Conservation (phyloP, 2,329 filamentous ascomycete genomes). For the Colletotrichum cuscutae region DNA sequence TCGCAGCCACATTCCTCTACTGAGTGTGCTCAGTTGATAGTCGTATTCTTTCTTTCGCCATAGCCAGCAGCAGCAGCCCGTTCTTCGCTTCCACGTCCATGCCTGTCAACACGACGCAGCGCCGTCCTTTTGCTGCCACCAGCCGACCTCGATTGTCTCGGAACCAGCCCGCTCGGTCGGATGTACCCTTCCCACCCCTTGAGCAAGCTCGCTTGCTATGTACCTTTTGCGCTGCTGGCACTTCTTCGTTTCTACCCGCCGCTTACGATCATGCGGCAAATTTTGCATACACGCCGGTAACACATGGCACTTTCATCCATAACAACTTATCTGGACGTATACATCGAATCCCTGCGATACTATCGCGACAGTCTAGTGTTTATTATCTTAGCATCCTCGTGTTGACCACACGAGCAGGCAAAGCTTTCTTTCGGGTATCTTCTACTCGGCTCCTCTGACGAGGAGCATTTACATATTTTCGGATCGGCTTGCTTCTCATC, state of each 20-base stretch:
- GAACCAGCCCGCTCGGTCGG: slow-evolving; percentile 36
- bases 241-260: slow-evolving; percentile 30
- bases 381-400: slow-evolving; percentile 34
- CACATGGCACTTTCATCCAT: slow-evolving; percentile 24
- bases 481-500: slow-evolving; percentile 33
- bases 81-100: slow-evolving; percentile 32
- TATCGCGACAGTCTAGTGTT: slow-evolving; percentile 33
- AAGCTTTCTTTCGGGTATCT: slow-evolving; percentile 27
- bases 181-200: background rate
- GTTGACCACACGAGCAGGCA: slow-evolving; percentile 16
- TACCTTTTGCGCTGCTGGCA: slow-evolving; percentile 28
- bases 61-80: slow-evolving; percentile 23
- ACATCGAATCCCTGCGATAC: slow-evolving; percentile 8
- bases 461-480: slow-evolving; percentile 24
- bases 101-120: slow-evolving; percentile 30
- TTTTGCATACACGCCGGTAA: slow-evolving; percentile 27
- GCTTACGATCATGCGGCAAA: slow-evolving; percentile 29
- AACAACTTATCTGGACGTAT: slow-evolving; percentile 21
- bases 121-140: slow-evolving; percentile 26
- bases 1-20: slow-evolving; percentile 62
- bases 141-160: slow-evolving; percentile 45
- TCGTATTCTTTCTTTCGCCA: slow-evolving; percentile 34
- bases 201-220: slow-evolving; percentile 25
- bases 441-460: slow-evolving; percentile 7
- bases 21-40: slow-evolving; percentile 38